phyloP scores from a whole-genome alignment of 805 yeast species.

The Wickerhamiella dianesei region DNA sequence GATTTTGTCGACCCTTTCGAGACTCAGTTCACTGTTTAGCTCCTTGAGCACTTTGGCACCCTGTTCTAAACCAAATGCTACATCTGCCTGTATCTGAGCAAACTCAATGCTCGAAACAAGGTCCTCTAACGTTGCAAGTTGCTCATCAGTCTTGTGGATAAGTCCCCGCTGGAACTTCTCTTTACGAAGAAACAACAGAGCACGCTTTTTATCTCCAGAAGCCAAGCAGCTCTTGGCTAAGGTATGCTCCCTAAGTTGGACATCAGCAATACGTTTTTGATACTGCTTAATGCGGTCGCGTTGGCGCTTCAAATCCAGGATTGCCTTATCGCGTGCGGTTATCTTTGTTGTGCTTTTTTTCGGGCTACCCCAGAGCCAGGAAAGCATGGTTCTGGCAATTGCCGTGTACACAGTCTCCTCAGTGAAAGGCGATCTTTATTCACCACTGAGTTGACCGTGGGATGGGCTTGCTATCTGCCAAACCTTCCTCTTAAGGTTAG shows the following conservation, averaged over 20 bases:
- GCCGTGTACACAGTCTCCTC: too few relatives aligned
- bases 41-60: slow-evolving; percentile 68
- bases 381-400: neutral
- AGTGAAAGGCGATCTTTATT: too few relatives aligned
- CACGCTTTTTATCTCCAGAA: slow-evolving; percentile 42
- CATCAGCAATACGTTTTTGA: slow-evolving; percentile 41
- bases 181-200: slow-evolving; percentile 56
- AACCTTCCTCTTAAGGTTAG: too few relatives aligned
- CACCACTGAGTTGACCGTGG: too few relatives aligned
- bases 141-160: slow-evolving; percentile 59
- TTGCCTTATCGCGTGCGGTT: slow-evolving; percentile 74
- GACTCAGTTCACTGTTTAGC: slow-evolving; percentile 63
- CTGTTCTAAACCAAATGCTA: slow-evolving; percentile 60
- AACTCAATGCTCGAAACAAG: slow-evolving; percentile 59
- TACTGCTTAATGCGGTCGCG: slow-evolving; percentile 73
- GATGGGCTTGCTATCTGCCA: too few relatives aligned
- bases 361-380: neutral
- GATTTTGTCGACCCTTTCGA: slow-evolving; percentile 66
- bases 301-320: slow-evolving; percentile 75
- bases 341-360: slow-evolving; percentile 24
- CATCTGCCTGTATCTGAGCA: slow-evolving; percentile 77
- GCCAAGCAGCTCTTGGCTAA: slow-evolving; percentile 45
- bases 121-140: slow-evolving; percentile 64
- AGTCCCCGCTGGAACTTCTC: slow-evolving; percentile 70
- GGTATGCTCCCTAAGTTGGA: slow-evolving; percentile 48